These are phyloP conservation scores for Echites panduratus DNA, from an alignment of 257 asterid genomes.

Conservation along the genomic window DNA sequence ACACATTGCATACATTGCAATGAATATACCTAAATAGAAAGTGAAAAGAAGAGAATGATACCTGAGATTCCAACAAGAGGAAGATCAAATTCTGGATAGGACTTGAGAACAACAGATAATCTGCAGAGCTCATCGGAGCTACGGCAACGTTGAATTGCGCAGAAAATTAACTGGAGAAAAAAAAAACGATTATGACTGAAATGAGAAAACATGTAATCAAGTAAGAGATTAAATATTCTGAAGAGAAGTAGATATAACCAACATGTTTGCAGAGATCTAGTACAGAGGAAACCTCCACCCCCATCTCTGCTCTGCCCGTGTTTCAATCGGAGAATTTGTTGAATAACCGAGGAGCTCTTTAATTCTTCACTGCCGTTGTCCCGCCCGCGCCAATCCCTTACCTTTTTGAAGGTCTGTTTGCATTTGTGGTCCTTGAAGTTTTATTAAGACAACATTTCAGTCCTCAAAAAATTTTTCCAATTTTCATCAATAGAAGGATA, in stretches of 20 bases:
- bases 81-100: constrained; percentile 21
- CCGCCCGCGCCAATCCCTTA: constrained; percentile 1
- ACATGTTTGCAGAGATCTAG: constrained; percentile 52
- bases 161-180: constrained; percentile 49
- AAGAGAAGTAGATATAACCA: constrained; percentile 19
- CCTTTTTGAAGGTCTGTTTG: neutral
- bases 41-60: constrained; percentile 8
- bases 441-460: neutral
- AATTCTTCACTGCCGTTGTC: neutral
- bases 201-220: neutral
- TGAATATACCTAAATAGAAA: neutral
- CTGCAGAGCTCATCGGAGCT: constrained; percentile 59
- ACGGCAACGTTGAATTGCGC: constrained; percentile 77
- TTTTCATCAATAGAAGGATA: neutral
- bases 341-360: neutral
- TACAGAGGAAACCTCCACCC: constrained; percentile 47
- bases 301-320: neutral
- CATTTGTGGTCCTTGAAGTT: neutral
- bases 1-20: neutral
- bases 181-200: neutral
- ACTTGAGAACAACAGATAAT: constrained; percentile 53
- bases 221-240: constrained; percentile 3
- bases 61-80: constrained; percentile 66
- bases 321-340: neutral
- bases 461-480: neutral